Base-by-base conservation (phyloP, 169 alveolate genomes). In the Theileria annulata region DNA sequence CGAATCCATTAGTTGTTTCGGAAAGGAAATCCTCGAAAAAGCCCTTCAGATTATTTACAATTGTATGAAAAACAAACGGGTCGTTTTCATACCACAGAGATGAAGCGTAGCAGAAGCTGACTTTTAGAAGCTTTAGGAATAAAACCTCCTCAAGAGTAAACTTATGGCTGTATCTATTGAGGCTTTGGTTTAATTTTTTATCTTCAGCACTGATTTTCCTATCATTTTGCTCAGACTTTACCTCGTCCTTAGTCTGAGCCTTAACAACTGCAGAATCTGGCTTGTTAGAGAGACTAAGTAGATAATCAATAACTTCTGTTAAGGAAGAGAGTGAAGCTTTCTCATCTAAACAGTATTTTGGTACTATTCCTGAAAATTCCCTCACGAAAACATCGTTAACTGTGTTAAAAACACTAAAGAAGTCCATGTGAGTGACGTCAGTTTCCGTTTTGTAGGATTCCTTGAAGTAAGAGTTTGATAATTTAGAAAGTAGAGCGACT, bases 41-140 rank as follows among this genome's bases (percentile, higher is more conserved):
- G 17, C 63, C 10, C 51, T 63, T 74, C 42, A 81, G 70, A 56
- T 71, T 33, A 19, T 76, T 69, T 35, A 73, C 66, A 13, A 71
- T 21, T 6, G 54, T 77, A 30, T 81, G 88, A 30, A 81, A 81
- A 23, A 58, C 68, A 56, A 81, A 81, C 23, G 88, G 69, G 49
- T 81, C 88, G 37, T 74, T 81, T 30, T 81, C 88, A 47, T 81
- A 81, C 88, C 88, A 81, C 19, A 81, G 68, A 3, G 79, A 59
- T 17, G 80, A 17, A 13, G 88, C 2, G 59, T 81, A 75, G 0
- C 85, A 74, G 25, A 81, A 27, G 75, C 69, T 69, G 21, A 75
- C 27, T 68, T 75, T 74, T 21, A 81, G 56, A 15, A 69, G 59
- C n/a, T 51, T 47, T 10, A 81, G 28, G 10, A 74, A 63, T 47